Evolutionary conservation across 306 rosid species (phyloP).

Genomic region (Trifolium dubium): DNA sequence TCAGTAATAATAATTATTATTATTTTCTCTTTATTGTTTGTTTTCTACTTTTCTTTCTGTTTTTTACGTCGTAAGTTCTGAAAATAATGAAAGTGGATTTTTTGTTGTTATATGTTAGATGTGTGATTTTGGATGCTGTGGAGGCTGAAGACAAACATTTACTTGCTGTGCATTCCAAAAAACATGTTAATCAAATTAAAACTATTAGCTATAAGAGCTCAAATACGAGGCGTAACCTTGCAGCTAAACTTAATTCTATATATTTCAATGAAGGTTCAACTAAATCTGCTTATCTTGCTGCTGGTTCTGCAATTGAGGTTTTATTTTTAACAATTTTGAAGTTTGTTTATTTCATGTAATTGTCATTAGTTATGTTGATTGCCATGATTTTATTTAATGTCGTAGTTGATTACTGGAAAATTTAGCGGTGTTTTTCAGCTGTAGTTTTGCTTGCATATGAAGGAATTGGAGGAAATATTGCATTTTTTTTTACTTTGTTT

Average conservation of each 20-base stretch:
- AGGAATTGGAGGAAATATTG: not conserved
- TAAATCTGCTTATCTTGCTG: constrained; percentile 89
- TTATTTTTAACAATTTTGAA: not conserved
- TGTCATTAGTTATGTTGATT: constrained; percentile 5
- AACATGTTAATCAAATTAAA: constrained; percentile 69
- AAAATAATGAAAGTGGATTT: not conserved
- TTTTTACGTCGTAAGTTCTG: not conserved
- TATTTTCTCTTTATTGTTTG: no score
- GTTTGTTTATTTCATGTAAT: no score
- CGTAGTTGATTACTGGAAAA: no score
- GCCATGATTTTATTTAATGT: not conserved
- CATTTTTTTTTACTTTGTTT: not conserved
- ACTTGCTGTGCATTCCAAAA: constrained; percentile 61
- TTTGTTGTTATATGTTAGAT: constrained; percentile 55
- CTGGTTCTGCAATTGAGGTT: constrained; percentile 84
- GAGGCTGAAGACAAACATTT: constrained; percentile 74
- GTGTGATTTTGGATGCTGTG: constrained; percentile 76
- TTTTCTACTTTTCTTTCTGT: not conserved
- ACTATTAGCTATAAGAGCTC: constrained; percentile 65
- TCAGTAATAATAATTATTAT: constrained; percentile 47
- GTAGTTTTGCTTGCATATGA: not conserved
- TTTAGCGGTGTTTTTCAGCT: not conserved
- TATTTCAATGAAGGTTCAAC: constrained; percentile 88
- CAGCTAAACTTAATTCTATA: constrained; percentile 60
- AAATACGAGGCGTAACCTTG: constrained; percentile 55